Conservation (phyloP, 257 asterid genomes). For the Datura wrightii region DNA sequence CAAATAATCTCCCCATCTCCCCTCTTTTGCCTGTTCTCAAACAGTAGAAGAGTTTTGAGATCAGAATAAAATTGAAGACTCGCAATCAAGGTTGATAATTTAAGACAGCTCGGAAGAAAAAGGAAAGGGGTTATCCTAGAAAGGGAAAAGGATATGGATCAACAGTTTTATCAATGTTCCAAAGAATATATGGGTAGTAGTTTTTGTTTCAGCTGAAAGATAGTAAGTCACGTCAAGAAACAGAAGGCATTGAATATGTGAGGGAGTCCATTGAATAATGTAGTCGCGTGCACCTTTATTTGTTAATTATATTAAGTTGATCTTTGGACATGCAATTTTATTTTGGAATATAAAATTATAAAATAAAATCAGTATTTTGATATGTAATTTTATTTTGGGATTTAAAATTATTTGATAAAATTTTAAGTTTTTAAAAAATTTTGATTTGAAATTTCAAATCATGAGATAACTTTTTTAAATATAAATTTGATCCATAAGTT, state of each 20-base stretch:
- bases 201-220: neutral
- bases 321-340: too few species aligned
- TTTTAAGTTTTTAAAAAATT: too few species aligned
- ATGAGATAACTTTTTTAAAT: too few species aligned
- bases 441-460: too few species aligned
- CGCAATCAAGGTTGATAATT: neutral
- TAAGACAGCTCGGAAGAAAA: neutral
- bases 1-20: constrained; percentile 38
- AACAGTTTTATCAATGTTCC: neutral
- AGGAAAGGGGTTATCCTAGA: neutral
- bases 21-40: neutral
- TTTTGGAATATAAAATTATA: too few species aligned
- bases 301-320: too few species aligned
- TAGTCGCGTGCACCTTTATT: too few species aligned
- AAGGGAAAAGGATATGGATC: constrained; percentile 7
- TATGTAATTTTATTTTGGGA: too few species aligned
- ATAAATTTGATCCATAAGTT: too few species aligned
- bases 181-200: neutral
- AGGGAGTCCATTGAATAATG: neutral
- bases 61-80: neutral
- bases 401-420: too few species aligned
- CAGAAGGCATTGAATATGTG: neutral
- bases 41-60: constrained; percentile 14
- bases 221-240: neutral
- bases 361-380: too few species aligned